phyloP scores from a whole-genome alignment of 208 protist species.

The Strigomonas culicis region DNA sequence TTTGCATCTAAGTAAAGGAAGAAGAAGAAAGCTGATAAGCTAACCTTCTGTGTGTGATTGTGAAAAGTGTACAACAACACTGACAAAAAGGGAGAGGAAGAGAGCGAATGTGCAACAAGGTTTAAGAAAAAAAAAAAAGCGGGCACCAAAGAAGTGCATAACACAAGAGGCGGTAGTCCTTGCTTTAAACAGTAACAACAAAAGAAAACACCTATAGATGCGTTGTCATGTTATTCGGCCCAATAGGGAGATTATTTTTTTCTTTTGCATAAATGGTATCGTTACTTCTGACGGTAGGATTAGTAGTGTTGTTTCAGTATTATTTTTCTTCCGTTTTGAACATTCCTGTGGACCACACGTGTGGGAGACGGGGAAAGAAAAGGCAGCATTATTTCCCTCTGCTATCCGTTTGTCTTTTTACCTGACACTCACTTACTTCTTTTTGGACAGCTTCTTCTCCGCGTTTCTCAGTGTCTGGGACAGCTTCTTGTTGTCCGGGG shows the following conservation, averaged over 20 bases:
- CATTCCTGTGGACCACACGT: neutral
- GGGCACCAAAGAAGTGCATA: neutral
- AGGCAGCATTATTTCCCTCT: neutral
- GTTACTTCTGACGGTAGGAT: neutral
- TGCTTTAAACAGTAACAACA: too few species aligned
- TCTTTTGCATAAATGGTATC: neutral
- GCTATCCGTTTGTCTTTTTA: constrained; percentile 1
- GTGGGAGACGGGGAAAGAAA: neutral
- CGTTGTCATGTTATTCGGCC: neutral
- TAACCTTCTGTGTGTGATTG: too few species aligned
- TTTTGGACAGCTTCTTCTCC: constrained; percentile 82
- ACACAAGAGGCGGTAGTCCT: too few species aligned
- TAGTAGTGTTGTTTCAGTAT: neutral
- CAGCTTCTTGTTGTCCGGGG: constrained; percentile 65
- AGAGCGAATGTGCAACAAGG: neutral
- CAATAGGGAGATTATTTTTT: neutral
- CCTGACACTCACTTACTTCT: constrained; percentile 30
- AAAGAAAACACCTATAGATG: too few species aligned
- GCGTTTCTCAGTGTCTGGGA: constrained; percentile 50
- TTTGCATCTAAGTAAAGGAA: too few species aligned
- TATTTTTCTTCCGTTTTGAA: neutral
- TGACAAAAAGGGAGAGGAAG: neutral
- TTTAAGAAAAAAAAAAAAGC: constrained; percentile 6
- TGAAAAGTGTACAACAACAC: neutral
- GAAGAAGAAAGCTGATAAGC: too few species aligned